Percentiles rank a stretch among this genome's conserved stretches.
These are phyloP conservation scores for Stagonosporopsis cucurbitacearum DNA, from an alignment of 2,329 filamentous ascomycete genomes.

Conservation along the genomic window DNA sequence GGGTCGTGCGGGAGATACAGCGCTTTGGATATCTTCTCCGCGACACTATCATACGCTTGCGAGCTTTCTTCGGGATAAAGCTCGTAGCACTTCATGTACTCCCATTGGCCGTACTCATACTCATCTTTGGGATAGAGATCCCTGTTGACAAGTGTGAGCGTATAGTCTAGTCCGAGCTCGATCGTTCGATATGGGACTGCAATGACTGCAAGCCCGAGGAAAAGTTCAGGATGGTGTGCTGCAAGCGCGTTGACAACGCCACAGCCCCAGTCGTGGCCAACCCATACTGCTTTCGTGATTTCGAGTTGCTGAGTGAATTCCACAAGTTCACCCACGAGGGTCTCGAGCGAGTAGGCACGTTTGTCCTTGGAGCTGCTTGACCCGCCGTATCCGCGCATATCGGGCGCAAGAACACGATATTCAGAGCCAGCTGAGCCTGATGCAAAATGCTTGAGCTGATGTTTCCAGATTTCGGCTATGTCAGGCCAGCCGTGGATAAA, in stretches of 20 bases:
- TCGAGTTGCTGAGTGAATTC: slow-evolving; percentile 51
- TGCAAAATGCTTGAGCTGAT: slow-evolving; percentile 43
- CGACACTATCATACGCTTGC: slow-evolving; percentile 30
- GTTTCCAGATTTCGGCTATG: slow-evolving; percentile 46
- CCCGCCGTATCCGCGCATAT: slow-evolving; percentile 49
- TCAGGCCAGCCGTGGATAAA: slow-evolving; percentile 47
- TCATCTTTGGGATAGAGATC: slow-evolving; percentile 55
- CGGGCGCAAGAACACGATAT: slow-evolving; percentile 33
- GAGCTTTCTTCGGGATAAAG: slow-evolving; percentile 22
- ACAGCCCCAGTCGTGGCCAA: slow-evolving; percentile 56
- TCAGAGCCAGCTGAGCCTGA: slow-evolving; percentile 32
- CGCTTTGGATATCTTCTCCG: slow-evolving; percentile 33
- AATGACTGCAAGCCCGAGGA: slow-evolving; percentile 36
- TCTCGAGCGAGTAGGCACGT: slow-evolving; percentile 42
- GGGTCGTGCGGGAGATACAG: slow-evolving; percentile 35
- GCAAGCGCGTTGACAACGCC: slow-evolving; percentile 42
- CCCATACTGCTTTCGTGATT: slow-evolving; percentile 54
- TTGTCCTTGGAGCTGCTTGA: slow-evolving; percentile 21
- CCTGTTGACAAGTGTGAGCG: slow-evolving; percentile 50
- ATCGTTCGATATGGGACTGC: slow-evolving; percentile 52
- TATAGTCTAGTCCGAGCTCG: slow-evolving; percentile 50
- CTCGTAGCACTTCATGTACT: slow-evolving; percentile 46
- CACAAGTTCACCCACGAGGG: slow-evolving; percentile 37
- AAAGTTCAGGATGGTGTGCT: slow-evolving; percentile 42
- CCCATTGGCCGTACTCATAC: slow-evolving; percentile 49